Evolutionary conservation across 139 green algal species (phyloP).

Genomic region (Diplosphaera chodatii): DNA sequence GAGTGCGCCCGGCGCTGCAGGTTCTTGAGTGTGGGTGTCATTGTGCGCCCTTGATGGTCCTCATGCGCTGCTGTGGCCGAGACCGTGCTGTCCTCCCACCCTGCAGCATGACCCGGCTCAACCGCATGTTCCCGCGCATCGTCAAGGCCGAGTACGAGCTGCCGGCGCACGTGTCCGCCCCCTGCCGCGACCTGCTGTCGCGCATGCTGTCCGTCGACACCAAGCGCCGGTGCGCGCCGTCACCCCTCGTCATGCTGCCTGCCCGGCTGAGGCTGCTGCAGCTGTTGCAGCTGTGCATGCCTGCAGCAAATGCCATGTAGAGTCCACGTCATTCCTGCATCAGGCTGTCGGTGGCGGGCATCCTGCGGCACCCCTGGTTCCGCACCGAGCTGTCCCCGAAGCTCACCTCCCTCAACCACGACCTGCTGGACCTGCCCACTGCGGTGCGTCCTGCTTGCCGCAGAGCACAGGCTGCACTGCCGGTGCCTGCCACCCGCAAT

Average conservation of each 20-base stretch:
- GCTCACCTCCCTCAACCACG: background rate
- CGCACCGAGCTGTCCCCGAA: background rate
- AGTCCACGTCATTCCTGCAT: background rate
- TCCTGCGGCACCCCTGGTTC: constrained; percentile 1
- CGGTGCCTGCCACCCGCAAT: too few relatives aligned
- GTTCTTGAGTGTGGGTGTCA: too few relatives aligned
- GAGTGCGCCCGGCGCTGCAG: too few relatives aligned
- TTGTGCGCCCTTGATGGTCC: too few relatives aligned
- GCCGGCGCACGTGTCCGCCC: background rate
- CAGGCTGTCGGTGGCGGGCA: background rate
- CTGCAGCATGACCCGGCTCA: constrained; percentile 2
- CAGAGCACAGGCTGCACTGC: too few relatives aligned
- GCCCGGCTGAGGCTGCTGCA: too few relatives aligned
- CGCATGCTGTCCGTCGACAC: constrained; percentile 13
- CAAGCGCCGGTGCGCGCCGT: background rate
- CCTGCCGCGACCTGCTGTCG: constrained; percentile 7
- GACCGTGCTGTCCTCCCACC: too few relatives aligned
- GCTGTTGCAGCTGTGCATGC: too few relatives aligned
- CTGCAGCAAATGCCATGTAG: too few relatives aligned
- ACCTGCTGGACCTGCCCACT: constrained; percentile 1
- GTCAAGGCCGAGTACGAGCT: constrained; percentile 6
- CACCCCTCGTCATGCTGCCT: too few relatives aligned
- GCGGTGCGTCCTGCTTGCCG: too few relatives aligned
- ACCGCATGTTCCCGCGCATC: constrained; percentile 21
- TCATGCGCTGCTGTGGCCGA: too few relatives aligned